Evolutionary conservation across 2,329 filamentous ascomycete species (phyloP).

Genomic region (Stagonosporopsis chrysanthemi): DNA sequence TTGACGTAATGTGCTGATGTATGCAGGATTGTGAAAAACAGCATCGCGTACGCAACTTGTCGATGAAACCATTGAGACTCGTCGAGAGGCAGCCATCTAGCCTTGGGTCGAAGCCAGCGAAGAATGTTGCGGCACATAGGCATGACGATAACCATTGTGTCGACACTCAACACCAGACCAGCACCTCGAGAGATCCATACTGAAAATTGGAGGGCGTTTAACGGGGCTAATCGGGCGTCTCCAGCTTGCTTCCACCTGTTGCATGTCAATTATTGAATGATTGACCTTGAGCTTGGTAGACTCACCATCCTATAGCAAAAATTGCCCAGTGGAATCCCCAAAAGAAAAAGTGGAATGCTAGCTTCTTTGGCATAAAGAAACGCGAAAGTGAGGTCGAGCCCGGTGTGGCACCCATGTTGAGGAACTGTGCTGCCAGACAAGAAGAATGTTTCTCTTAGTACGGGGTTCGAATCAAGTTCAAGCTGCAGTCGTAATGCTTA

Average conservation of each 20-base stretch:
- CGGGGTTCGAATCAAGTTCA: neutral
- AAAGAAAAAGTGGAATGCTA: constrained; percentile 82
- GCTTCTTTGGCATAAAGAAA: constrained; percentile 69
- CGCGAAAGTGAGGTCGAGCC: constrained; percentile 22
- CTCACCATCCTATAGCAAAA: constrained; percentile 88
- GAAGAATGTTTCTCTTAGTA: neutral
- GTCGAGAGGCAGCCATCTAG: constrained; percentile 89
- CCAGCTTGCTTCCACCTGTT: constrained; percentile 79
- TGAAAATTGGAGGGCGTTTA: constrained; percentile 85
- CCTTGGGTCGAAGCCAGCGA: constrained; percentile 82
- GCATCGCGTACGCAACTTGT: constrained; percentile 87
- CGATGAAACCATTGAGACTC: constrained; percentile 97
- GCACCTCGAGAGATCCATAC: constrained; percentile 97
- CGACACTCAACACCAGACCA: constrained; percentile 82
- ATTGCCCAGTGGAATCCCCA: constrained; percentile 79
- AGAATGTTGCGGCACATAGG: constrained; percentile 95
- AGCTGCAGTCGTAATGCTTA: constrained; percentile 2
- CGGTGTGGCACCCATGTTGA: constrained; percentile 27
- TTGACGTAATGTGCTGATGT: constrained; percentile 90
- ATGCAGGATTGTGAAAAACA: constrained; percentile 83
- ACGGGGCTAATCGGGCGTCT: constrained; percentile 72
- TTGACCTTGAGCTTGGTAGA: neutral
- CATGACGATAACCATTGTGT: constrained; percentile 85
- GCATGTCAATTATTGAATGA: constrained; percentile 9
- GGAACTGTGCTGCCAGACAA: neutral